Percentiles rank a stretch among this genome's conserved stretches.
phyloP scores from a whole-genome alignment of 495 filamentous ascomycete genomes.

The Penicillium desertorum region DNA sequence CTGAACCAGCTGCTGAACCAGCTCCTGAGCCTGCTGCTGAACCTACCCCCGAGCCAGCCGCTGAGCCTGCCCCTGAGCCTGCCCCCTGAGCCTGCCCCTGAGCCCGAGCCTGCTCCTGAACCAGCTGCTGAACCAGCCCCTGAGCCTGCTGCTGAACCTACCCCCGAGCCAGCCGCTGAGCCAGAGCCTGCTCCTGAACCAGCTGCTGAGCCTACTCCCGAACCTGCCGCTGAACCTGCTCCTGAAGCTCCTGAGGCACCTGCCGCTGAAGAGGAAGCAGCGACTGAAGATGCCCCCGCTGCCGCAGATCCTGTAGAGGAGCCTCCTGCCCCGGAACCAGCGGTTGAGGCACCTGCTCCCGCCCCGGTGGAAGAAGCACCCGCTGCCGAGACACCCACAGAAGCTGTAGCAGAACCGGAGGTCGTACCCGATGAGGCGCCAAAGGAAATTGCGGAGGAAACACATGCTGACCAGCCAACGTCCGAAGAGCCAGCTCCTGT shows the following conservation, averaged over 20 bases:
- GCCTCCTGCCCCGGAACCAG: neutral
- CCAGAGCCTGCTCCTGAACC: slow-evolving; percentile 8
- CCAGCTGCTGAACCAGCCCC: slow-evolving; percentile 2
- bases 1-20: slow-evolving; percentile 11
- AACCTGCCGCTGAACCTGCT: neutral
- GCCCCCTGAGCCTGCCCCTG: neutral
- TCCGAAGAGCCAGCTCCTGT: slow-evolving; percentile 17
- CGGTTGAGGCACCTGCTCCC: slow-evolving; percentile 8
- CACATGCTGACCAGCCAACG: slow-evolving; percentile 8
- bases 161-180: neutral
- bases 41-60: neutral
- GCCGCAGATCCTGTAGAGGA: neutral
- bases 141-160: slow-evolving; percentile 14
- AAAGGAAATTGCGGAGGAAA: slow-evolving; percentile 6
- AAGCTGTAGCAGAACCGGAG: slow-evolving; percentile 15
- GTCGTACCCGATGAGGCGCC: slow-evolving; percentile 15
- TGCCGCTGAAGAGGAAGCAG: slow-evolving; percentile 1
- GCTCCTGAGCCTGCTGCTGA: slow-evolving; percentile 10
- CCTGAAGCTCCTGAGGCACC: neutral
- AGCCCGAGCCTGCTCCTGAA: slow-evolving; percentile 8
- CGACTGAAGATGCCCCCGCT: neutral
- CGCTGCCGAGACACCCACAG: slow-evolving; percentile 8
- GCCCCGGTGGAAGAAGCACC: slow-evolving; percentile 15
- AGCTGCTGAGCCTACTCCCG: neutral
- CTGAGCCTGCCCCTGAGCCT: neutral